A percentile compares a stretch with the other conserved stretches of the same genome.
Conservation (phyloP, 2,329 filamentous ascomycete species). For the Leptographium lundbergii region DNA sequence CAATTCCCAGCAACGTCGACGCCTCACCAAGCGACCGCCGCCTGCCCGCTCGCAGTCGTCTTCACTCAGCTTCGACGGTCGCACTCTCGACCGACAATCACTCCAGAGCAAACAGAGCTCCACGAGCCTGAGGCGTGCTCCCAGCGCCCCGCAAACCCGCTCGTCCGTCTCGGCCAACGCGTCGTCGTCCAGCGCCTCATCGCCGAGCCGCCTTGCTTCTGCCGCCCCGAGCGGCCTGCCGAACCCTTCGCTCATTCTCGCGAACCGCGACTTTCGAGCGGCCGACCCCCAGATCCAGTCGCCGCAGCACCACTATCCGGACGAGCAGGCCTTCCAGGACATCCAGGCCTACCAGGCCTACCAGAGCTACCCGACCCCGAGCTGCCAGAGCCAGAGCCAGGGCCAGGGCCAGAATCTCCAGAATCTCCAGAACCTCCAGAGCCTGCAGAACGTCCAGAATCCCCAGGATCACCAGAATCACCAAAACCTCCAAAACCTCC, state of each 20-base stretch:
- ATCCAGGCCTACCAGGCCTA: not conserved
- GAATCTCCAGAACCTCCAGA: conserved; percentile 1
- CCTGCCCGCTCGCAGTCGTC: conserved; percentile 34
- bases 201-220: conserved; percentile 32
- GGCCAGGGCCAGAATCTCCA: not conserved
- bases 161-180: conserved; percentile 30
- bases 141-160: conserved; percentile 42
- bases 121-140: conserved; percentile 46
- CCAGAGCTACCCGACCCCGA: conserved; percentile 12
- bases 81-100: conserved; percentile 39
- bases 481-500: not conserved
- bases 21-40: conserved; percentile 50
- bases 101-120: conserved; percentile 52
- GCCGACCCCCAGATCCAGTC: conserved; percentile 20
- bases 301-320: conserved; percentile 5
- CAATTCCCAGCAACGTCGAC: conserved; percentile 39
- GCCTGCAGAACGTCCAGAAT: too few relatives aligned
- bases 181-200: conserved; percentile 29
- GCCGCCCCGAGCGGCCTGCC: conserved; percentile 15
- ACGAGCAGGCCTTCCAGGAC: too few relatives aligned
- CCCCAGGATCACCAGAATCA: conserved; percentile 1
- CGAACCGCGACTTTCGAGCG: conserved; percentile 31
- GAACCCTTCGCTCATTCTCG: conserved; percentile 33
- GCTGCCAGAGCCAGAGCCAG: too few relatives aligned
- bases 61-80: conserved; percentile 38